Evolutionary conservation across 441 rosid genomes (phyloP), one percentile per base, ranked within the genome.

Genomic region (Flueggea neowawraea): DNA sequence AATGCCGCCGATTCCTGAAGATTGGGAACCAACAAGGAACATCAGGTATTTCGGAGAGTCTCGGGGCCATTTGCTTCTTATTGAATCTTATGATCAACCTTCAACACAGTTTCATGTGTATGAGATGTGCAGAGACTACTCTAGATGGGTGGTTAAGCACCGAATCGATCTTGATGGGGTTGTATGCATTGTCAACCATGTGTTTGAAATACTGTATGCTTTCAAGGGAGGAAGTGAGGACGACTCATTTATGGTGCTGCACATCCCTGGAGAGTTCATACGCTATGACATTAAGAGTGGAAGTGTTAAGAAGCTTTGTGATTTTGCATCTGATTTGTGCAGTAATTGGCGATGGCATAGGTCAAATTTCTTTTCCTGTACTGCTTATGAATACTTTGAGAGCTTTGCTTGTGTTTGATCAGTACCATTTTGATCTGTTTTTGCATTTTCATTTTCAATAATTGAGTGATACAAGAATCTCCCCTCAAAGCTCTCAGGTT

Each of bases 61-160:
- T 3, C 10, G 66, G 28, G 83, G 71, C 10, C 69, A 70, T 60
- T 64, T 85, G 16, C 65, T 79, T 60, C 79, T 60, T 12, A 55
- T 78, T 16, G 80, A 79, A 52, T 64, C 74, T 0, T 67, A 73
- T 59, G 62, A 48, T 17, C 39, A 61, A 9, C 62, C 65, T 14
- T 49, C 67, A 10, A 55, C 75, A 7, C 59, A 47, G 17, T 56
- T 81, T 5, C 55, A 63, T 55, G 83, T 82, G 45, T 75, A 62
- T 15, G 82, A 78, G 70, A 79, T 89, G 86, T 67, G 66, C 53
- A 73, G 2, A 10, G 77, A 74, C 43, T 48, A 64, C 14, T 76
- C 75, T 6, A 64, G 61, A 13, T 84, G 91, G 90, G 65, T 47
- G 12, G 14, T 75, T 16, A 86, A 82, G 76, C 62, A 78, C 58